Conservation (phyloP, 2,329 filamentous ascomycete species). For the Aspergillus cejpii region DNA sequence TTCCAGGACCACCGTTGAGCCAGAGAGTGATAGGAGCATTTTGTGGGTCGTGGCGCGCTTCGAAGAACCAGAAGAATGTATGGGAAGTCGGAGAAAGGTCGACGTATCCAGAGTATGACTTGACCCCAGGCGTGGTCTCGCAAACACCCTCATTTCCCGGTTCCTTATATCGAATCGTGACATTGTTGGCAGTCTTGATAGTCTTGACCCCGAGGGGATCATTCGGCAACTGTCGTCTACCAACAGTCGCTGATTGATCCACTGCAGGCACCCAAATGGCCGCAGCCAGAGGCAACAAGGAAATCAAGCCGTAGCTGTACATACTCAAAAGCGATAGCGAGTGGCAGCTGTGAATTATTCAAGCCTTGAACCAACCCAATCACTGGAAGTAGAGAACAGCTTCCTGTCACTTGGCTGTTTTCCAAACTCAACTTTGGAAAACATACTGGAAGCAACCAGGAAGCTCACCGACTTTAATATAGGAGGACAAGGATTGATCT, state of each 20-base stretch:
- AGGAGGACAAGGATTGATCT: not conserved
- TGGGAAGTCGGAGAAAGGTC: conserved; percentile 48
- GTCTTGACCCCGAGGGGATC: conserved; percentile 35
- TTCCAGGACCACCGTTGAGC: conserved; percentile 41
- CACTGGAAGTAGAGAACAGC: not conserved
- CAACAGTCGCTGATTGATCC: conserved; percentile 9
- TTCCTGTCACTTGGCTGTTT: not conserved
- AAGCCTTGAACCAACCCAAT: not conserved
- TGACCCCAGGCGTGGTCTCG: conserved; percentile 51
- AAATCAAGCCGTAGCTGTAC: conserved; percentile 18
- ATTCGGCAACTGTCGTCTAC: conserved; percentile 31
- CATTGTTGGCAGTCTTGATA: conserved; percentile 38
- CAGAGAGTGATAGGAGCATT: conserved; percentile 40
- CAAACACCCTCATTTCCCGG: conserved; percentile 47
- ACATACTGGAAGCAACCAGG: not conserved
- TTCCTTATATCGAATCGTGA: conserved; percentile 54
- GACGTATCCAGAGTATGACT: conserved; percentile 52
- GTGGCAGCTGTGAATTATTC: not conserved
- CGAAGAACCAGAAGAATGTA: conserved; percentile 53
- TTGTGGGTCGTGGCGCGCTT: conserved; percentile 47
- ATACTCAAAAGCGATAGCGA: conserved; percentile 11
- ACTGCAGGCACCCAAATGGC: conserved; percentile 8
- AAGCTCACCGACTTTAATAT: conserved; percentile 1
- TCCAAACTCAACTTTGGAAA: not conserved
- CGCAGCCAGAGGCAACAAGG: conserved; percentile 19